Evolutionary conservation across 2,329 filamentous ascomycete genomes (phyloP).

Genomic region (Colletotrichum falcatum): DNA sequence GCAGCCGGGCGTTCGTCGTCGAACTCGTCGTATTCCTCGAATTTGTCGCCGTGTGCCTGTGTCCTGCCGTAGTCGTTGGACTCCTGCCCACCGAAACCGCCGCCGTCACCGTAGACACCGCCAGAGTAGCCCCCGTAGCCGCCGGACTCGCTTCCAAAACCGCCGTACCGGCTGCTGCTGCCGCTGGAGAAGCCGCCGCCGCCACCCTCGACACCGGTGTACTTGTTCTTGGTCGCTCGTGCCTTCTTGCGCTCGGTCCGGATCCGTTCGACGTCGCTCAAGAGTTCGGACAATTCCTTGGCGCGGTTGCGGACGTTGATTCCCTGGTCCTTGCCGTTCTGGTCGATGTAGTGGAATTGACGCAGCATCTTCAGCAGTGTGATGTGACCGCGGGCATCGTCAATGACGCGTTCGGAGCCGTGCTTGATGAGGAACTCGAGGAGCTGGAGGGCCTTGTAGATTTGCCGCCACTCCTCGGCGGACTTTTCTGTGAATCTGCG

Average conservation of each 20-base stretch:
- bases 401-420: constrained; percentile 95
- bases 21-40: constrained; percentile 97
- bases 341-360: constrained; percentile 97
- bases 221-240: constrained; percentile 90
- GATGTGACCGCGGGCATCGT: constrained; percentile 94
- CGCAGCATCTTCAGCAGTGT: constrained; percentile 97
- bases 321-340: constrained; percentile 97
- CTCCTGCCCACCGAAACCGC: constrained; percentile 86
- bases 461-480: constrained; percentile 98
- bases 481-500: constrained; percentile 98
- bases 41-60: constrained; percentile 74
- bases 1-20: constrained; percentile 72
- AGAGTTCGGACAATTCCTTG: constrained; percentile 94
- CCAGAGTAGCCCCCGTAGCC: constrained; percentile 74
- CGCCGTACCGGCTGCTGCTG: constrained; percentile 76
- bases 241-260: constrained; percentile 89
- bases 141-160: constrained; percentile 89
- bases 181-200: constrained; percentile 68
- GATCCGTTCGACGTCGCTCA: constrained; percentile 91
- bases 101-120: constrained; percentile 93
- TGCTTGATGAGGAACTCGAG: constrained; percentile 98
- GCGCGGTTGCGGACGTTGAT: constrained; percentile 97
- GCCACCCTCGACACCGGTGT: constrained; percentile 92
- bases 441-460: constrained; percentile 97
- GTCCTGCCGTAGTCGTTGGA: constrained; percentile 65